phyloP scores from a whole-genome alignment of 2,329 filamentous ascomycete genomes.

The Colletotrichum sp. region DNA sequence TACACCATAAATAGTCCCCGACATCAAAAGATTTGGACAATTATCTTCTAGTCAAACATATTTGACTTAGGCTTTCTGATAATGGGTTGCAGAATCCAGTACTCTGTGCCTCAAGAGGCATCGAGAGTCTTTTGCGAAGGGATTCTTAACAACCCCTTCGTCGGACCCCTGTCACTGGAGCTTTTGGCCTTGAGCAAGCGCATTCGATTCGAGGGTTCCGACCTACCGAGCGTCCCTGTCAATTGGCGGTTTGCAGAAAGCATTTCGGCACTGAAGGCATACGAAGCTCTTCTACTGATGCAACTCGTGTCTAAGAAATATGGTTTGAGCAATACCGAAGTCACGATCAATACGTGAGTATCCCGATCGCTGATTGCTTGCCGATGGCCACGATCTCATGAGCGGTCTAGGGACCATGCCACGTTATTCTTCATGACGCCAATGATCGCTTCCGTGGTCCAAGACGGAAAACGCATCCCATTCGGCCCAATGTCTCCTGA shows the following conservation, averaged over 20 bases:
- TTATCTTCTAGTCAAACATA: too few species aligned
- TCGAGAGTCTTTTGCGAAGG: neutral
- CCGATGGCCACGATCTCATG: neutral
- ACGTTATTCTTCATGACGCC: constrained; percentile 13
- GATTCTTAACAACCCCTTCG: neutral
- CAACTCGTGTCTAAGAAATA: constrained; percentile 52
- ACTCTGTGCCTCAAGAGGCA: neutral
- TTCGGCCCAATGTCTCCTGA: neutral
- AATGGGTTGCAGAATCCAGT: neutral
- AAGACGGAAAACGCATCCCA: neutral
- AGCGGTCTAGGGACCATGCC: constrained; percentile 3
- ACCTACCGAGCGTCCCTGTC: constrained; percentile 51
- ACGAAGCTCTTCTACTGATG: constrained; percentile 51
- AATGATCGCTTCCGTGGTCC: neutral
- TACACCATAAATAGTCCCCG: neutral
- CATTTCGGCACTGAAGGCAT: constrained; percentile 51
- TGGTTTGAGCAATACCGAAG: constrained; percentile 36
- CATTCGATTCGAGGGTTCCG: constrained; percentile 46
- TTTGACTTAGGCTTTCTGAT: too few species aligned
- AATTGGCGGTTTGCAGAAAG: constrained; percentile 63
- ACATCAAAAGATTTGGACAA: neutral
- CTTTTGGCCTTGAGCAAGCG: neutral
- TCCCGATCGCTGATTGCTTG: too few species aligned
- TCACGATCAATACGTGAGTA: constrained; percentile 49
- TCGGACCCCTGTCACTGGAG: neutral